Evolutionary conservation across 352 stramenopile genomes (phyloP), one percentile per base, ranked within the genome.

Genomic region (Globisporangium recalcitrans): DNA sequence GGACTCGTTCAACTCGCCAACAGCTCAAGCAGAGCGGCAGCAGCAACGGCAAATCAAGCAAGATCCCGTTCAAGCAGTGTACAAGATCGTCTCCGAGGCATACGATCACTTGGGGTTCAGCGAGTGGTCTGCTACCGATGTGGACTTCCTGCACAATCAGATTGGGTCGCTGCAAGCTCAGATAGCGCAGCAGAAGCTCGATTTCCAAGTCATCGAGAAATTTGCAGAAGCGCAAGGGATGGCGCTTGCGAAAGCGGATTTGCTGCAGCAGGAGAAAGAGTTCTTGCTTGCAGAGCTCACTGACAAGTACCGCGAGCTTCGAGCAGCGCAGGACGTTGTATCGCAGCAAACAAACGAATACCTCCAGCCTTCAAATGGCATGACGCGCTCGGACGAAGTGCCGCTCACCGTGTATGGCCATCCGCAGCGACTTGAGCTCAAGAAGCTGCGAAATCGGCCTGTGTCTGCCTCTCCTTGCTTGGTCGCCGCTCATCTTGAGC

Each of bases 261-360:
- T 90, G 47, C 58, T 73, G 27, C 62, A 82, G 19, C 69, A 79
- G 2, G 80, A 90, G 59, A 88, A 87, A 9, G 75, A 86, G n/a
- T 69, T 77, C 8, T 36, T 90, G 40, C 60, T 90, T 16, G 68
- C 65, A 2, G 77, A 85, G 31, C 65, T 90, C 19, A 87, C 72
- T 0, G 67, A 70, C 2, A 74, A 77, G 8, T 83, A 80, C 58
- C 77, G 73, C 5, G 60, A 75, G 9, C 53, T 90, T 1, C 66
- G 68, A 14, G 47, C 51, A 4, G 58, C 58, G 10, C 58, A 75
- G 36, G 52, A 63, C 21, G 62, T 67, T n/a, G n/a, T n/a, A n/a
- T n/a, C n/a, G n/a, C n/a, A n/a, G 14, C 31, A 67, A 27, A 14
- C 31, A 9, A 63, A 55, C 19, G 52, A 66, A 26, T 36, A 32